These are phyloP conservation scores for Clarireedia hainanense DNA, from an alignment of 2,329 filamentous ascomycete genomes.

Conservation along the genomic window DNA sequence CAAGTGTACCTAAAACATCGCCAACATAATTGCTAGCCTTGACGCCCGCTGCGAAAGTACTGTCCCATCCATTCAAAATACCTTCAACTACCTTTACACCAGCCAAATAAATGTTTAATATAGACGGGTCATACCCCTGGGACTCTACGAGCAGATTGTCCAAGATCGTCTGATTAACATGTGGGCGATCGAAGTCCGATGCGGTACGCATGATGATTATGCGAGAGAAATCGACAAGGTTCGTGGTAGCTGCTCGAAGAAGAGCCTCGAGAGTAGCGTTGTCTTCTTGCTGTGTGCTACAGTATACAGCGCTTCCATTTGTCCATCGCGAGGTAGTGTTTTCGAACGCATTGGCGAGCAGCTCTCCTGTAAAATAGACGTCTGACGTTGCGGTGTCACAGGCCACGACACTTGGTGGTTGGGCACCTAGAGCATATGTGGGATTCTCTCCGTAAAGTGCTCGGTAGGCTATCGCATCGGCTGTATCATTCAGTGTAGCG, in stretches of 20 bases:
- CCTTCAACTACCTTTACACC: constrained; percentile 55
- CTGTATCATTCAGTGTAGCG: constrained; percentile 44
- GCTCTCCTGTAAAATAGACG: constrained; percentile 58
- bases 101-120: constrained; percentile 56
- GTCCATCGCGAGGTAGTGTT: constrained; percentile 55
- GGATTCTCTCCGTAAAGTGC: constrained; percentile 34
- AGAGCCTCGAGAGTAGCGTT: constrained; percentile 59
- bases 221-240: constrained; percentile 54
- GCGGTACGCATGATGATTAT: constrained; percentile 60
- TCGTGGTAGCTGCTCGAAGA: constrained; percentile 46
- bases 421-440: neutral
- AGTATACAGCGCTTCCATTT: constrained; percentile 58
- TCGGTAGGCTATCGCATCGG: constrained; percentile 43
- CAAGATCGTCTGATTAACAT: constrained; percentile 44
- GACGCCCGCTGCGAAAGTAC: constrained; percentile 48
- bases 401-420: constrained; percentile 32
- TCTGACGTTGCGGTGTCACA: constrained; percentile 63
- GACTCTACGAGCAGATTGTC: constrained; percentile 41
- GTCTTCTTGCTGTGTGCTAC: constrained; percentile 64
- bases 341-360: constrained; percentile 54
- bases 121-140: constrained; percentile 49
- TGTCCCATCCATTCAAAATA: constrained; percentile 53
- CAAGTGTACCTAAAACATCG: constrained; percentile 62
- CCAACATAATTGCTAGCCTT: constrained; percentile 56
- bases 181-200: constrained; percentile 63